These are phyloP conservation scores for Hibiscus syriacus DNA, from an alignment of 345 rosid genomes.

Conservation along the genomic window DNA sequence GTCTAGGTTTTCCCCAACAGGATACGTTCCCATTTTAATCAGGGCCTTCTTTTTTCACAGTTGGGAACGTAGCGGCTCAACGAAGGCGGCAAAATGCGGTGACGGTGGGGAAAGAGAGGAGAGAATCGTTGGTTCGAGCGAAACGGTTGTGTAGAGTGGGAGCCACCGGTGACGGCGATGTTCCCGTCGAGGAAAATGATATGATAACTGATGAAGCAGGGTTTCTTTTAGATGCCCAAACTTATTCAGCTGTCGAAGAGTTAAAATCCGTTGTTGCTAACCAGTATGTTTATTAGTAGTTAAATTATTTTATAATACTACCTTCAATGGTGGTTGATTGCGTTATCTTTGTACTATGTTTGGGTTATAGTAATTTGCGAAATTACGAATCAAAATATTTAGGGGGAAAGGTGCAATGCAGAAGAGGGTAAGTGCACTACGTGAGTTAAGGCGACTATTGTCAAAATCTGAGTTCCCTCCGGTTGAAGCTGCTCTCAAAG, in stretches of 20 bases:
- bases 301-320: neutral
- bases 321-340: neutral
- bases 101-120: conserved; percentile 81
- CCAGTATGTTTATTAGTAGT: conserved; percentile 42
- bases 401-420: conserved; percentile 92
- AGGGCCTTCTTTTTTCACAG: conserved; percentile 20
- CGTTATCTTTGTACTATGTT: neutral
- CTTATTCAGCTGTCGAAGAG: conserved; percentile 59
- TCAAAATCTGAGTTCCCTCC: conserved; percentile 86
- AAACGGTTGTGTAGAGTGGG: conserved; percentile 83
- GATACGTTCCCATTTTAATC: neutral
- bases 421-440: conserved; percentile 76
- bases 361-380: neutral
- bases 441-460: conserved; percentile 74
- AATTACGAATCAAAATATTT: neutral
- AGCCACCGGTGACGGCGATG: conserved; percentile 38
- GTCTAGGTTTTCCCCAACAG: conserved; percentile 9
- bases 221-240: conserved; percentile 60
- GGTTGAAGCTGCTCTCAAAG: conserved; percentile 58
- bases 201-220: conserved; percentile 78
- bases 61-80: conserved; percentile 74
- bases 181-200: conserved; percentile 40
- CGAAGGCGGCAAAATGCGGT: conserved; percentile 81
- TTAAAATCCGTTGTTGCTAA: conserved; percentile 61
- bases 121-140: conserved; percentile 76